Evolutionary conservation across 768 basidiomycete species (phyloP), one percentile per base, ranked within the genome.

Genomic region (Hypholoma sublateritium): DNA sequence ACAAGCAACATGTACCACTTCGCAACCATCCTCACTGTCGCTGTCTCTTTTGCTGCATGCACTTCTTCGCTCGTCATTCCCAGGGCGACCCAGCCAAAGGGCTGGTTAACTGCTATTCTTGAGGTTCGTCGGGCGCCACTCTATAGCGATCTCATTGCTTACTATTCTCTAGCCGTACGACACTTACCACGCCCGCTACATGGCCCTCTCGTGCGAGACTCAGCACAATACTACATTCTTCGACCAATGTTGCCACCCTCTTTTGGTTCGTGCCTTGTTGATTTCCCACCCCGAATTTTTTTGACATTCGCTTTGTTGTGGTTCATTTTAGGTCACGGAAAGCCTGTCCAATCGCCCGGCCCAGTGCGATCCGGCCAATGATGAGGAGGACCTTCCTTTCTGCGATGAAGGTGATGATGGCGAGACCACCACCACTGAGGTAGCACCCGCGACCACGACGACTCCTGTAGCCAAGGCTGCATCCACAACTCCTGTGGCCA

Each of bases 211-310:
- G 48, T 85, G 83, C 65, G 65, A 77, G 25, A 62, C 61, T 54
- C 71, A 82, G 65, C 81, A 83, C 63, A 70, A 75, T 66, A 77
- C 78, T 8, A 46, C 69, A 14, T 87, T 87, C 75, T 92, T 89
- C 69, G 75, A 83, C 53, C 63, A 73, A 25, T 93, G 92, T 67
- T 89, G 90, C 77, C 84, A 84, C 68, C 86, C 89, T 57, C 73
- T 89, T 58, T 74, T 86, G 65, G 86, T 86, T 67, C 39, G 78
- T 69, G 45, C 41, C 45, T 1, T 11, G 42, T 34, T 49, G 42
- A 43, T 4, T 41, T 57, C 17, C 19, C 22, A 46, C 48, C 55
- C 50, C 46, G 24, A 7, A 32, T 3, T 32, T 32, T 32, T 32
- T 32, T 32, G 28, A 32, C 28, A 32, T 32, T 32, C 9, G 28